phyloP scores from a whole-genome alignment of 106 monocot genomes.

The Dioscorea zingiberensis region DNA sequence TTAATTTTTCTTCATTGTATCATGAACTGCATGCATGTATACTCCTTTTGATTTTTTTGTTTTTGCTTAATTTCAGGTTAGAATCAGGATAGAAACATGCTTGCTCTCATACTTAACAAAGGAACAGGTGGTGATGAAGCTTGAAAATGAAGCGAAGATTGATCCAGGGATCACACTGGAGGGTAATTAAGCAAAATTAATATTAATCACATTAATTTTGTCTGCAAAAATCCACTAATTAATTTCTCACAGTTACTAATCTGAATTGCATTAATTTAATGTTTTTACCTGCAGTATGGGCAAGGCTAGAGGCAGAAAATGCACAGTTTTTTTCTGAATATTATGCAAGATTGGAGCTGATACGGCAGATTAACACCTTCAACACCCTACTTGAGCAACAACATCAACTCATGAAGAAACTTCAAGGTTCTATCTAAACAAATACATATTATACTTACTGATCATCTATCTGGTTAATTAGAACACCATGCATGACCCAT shows the following conservation, averaged over 20 bases:
- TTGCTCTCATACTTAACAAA: not conserved
- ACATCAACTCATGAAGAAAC: not conserved
- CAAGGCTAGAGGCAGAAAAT: not conserved
- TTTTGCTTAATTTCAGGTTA: not conserved
- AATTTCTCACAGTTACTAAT: too few species aligned
- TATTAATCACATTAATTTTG: too few species aligned
- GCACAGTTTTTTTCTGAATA: not conserved
- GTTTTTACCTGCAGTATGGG: constrained; percentile 2
- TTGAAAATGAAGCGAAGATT: not conserved
- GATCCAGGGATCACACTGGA: not conserved
- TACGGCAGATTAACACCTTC: not conserved
- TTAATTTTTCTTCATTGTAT: too few species aligned
- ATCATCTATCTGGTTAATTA: too few species aligned
- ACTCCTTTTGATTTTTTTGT: too few species aligned
- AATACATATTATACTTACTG: too few species aligned
- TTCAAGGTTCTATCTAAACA: too few species aligned
- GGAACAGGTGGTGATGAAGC: not conserved
- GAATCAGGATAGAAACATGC: not conserved
- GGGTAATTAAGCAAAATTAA: not conserved
- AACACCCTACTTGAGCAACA: not conserved
- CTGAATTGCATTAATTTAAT: too few species aligned
- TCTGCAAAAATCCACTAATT: too few species aligned
- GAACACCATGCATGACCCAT: too few species aligned
- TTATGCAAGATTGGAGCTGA: constrained; percentile 1
- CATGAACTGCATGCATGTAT: too few species aligned